These are phyloP conservation scores for Trichoderma reesei DNA, from an alignment of 495 filamentous ascomycete species.

Conservation along the genomic window DNA sequence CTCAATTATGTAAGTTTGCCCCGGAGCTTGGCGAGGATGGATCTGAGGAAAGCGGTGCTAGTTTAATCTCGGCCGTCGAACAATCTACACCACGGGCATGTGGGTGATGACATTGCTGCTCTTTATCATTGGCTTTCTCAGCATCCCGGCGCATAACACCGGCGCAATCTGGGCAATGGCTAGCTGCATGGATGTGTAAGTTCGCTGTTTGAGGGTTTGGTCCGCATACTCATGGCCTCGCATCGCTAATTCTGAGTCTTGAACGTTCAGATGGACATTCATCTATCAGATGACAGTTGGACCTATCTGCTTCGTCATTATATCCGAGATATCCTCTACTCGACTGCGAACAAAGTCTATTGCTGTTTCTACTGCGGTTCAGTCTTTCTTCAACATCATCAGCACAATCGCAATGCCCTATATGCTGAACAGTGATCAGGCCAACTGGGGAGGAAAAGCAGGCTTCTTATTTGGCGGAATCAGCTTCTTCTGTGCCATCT, in stretches of 20 bases:
- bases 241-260: neutral
- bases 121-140: conserved; percentile 26
- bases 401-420: conserved; percentile 58
- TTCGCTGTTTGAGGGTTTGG: conserved; percentile 37
- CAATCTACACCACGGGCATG: conserved; percentile 31
- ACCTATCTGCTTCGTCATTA: conserved; percentile 52
- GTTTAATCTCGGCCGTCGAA: conserved; percentile 39
- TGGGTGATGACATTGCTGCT: conserved; percentile 21
- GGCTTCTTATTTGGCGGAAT: conserved; percentile 60
- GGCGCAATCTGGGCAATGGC: conserved; percentile 41
- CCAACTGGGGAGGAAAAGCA: conserved; percentile 53
- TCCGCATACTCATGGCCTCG: no score
- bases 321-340: conserved; percentile 49
- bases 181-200: conserved; percentile 7
- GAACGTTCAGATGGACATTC: conserved; percentile 18
- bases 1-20: conserved; percentile 14
- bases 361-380: conserved; percentile 49
- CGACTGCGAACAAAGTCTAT: conserved; percentile 53
- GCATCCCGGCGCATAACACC: conserved; percentile 30
- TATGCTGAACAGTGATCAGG: conserved; percentile 56
- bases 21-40: conserved; percentile 32
- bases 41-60: conserved; percentile 44
- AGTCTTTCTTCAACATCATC: conserved; percentile 48
- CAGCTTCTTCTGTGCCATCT: conserved; percentile 31
- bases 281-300: conserved; percentile 49